Percentiles rank a stretch among this genome's conserved stretches.
Evolutionary conservation across 352 stramenopile species (phyloP).

Genomic region (Pythium oligandrum): DNA sequence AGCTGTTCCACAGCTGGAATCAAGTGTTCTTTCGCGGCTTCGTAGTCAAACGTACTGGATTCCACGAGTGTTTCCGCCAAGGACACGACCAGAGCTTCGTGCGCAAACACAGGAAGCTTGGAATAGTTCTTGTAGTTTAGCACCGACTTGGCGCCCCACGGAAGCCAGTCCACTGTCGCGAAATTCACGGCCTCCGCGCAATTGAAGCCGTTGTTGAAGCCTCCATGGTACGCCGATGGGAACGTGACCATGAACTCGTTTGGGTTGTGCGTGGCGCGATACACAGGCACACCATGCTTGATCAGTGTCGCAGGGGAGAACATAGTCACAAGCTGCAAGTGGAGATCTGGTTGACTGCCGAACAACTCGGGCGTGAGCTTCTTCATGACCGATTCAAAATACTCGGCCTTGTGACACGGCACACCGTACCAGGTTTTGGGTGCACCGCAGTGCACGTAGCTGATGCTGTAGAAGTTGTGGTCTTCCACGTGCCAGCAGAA

Average conservation of each 20-base stretch:
- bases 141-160: conserved; percentile 71
- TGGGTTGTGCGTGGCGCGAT: conserved; percentile 91
- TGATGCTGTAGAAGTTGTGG: conserved; percentile 99
- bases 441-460: conserved; percentile 96
- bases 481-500: conserved; percentile 99
- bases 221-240: conserved; percentile 95
- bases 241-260: conserved; percentile 99
- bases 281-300: conserved; percentile 91
- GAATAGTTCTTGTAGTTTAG: conserved; percentile 68
- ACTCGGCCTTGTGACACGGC: conserved; percentile 86
- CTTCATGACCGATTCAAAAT: conserved; percentile 89
- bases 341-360: conserved; percentile 92
- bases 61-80: conserved; percentile 69
- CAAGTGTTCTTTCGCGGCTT: conserved; percentile 40
- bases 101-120: conserved; percentile 83
- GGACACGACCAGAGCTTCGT: conserved; percentile 80
- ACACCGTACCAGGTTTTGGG: conserved; percentile 99
- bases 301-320: conserved; percentile 67
- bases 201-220: conserved; percentile 97
- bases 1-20: conserved; percentile 61
- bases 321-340: conserved; percentile 91
- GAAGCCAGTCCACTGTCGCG: conserved; percentile 85
- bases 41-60: conserved; percentile 41
- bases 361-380: conserved; percentile 94
- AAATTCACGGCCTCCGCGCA: conserved; percentile 91